Conservation (phyloP, 2,329 filamentous ascomycete genomes). For the Incumbomyces lentus region DNA sequence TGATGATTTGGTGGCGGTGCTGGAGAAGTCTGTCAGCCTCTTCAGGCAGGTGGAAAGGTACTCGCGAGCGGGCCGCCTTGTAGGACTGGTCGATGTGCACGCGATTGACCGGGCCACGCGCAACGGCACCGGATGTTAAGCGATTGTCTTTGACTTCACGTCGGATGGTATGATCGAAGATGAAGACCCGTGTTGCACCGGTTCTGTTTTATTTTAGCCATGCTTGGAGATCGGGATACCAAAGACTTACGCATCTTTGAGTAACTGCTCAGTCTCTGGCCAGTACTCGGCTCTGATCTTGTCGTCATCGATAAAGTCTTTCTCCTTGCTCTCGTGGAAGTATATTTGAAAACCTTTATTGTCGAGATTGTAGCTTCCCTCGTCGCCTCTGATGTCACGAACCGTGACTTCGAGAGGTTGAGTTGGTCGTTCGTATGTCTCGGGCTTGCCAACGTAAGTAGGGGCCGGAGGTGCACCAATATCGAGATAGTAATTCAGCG, state of each 20-base stretch:
- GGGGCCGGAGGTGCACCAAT: slow-evolving; percentile 21
- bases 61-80: slow-evolving; percentile 32
- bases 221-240: not conserved
- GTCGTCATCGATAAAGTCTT: slow-evolving; percentile 27
- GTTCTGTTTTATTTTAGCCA: too few species aligned
- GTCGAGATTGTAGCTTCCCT: slow-evolving; percentile 34
- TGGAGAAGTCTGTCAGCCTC: slow-evolving; percentile 34
- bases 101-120: slow-evolving; percentile 38
- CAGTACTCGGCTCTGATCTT: slow-evolving; percentile 27
- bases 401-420: slow-evolving; percentile 23
- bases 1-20: slow-evolving; percentile 40
- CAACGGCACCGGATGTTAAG: slow-evolving; percentile 17
- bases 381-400: slow-evolving; percentile 37
- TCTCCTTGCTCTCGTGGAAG: slow-evolving; percentile 27
- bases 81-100: slow-evolving; percentile 44
- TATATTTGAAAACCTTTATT: slow-evolving; percentile 31
- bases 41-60: slow-evolving; percentile 34
- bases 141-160: slow-evolving; percentile 27
- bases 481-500: slow-evolving; percentile 23
- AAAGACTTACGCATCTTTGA: slow-evolving; percentile 25
- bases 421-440: slow-evolving; percentile 20
- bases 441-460: slow-evolving; percentile 22
- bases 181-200: slow-evolving; percentile 46
- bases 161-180: slow-evolving; percentile 56
- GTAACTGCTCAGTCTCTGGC: slow-evolving; percentile 26